Conservation (phyloP, 2,329 filamentous ascomycete species). For the Leptographium wingfieldii region DNA sequence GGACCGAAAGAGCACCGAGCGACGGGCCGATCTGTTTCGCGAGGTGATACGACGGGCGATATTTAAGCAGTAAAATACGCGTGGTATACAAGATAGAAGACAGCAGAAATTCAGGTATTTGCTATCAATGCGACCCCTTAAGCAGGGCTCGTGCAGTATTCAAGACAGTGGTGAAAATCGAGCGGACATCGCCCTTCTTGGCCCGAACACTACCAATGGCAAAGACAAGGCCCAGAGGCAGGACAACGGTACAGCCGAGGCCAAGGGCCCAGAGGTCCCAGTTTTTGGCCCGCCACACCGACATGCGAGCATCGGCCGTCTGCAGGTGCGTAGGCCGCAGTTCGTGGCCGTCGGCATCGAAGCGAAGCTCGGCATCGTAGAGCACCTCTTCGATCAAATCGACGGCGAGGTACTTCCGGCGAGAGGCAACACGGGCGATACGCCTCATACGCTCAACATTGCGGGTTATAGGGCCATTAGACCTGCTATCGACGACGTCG, state of each 20-base stretch:
- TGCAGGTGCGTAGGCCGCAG: slow-evolving; percentile 1
- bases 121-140: neutral
- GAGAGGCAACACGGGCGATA: neutral
- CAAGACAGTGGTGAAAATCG: too few relatives aligned
- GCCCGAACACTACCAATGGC: too few relatives aligned
- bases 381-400: neutral
- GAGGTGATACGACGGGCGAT: neutral
- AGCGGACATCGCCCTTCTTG: too few relatives aligned
- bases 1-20: neutral
- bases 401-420: neutral
- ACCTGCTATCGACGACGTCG: neutral
- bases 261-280: neutral
- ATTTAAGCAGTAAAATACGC: neutral
- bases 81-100: neutral
- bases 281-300: neutral
- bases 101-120: too few relatives aligned
- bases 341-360: neutral
- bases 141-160: neutral
- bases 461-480: neutral
- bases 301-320: slow-evolving; percentile 1
- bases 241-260: too few relatives aligned
- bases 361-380: neutral
- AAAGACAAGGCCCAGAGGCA: too few relatives aligned
- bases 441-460: neutral
- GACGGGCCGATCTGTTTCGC: neutral